Evolutionary conservation across 768 basidiomycete genomes (phyloP).

Genomic region (Rhodotorula graminis): DNA sequence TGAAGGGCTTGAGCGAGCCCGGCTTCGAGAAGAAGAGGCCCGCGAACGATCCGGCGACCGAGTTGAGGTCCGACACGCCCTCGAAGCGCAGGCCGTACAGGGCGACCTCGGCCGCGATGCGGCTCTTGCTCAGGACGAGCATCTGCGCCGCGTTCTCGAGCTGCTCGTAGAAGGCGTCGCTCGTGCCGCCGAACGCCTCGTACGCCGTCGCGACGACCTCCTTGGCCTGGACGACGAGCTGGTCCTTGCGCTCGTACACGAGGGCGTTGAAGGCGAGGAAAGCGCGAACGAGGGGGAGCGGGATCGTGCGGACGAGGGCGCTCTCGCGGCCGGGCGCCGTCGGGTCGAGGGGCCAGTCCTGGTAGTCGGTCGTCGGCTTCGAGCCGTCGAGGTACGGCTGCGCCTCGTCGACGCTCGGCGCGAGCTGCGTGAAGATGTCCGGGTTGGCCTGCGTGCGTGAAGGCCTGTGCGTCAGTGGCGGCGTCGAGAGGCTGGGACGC

Average conservation of each 20-base stretch:
- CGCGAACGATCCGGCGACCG: constrained; percentile 8
- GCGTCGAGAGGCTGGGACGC: background rate
- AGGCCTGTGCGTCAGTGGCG: background rate
- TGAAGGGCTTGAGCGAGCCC: constrained; percentile 6
- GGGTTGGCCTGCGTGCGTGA: constrained; percentile 6
- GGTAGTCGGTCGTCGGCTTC: background rate
- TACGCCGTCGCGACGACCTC: background rate
- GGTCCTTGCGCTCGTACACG: constrained; percentile 25
- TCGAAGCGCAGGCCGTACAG: constrained; percentile 14
- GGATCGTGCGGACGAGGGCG: constrained; percentile 9
- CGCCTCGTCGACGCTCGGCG: background rate
- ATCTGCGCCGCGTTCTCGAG: background rate
- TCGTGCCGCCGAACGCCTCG: background rate
- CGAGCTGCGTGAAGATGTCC: background rate
- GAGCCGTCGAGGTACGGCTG: background rate
- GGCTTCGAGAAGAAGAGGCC: constrained; percentile 15
- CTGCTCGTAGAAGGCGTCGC: background rate
- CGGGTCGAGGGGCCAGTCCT: background rate
- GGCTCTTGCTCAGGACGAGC: constrained; percentile 2
- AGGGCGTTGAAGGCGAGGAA: constrained; percentile 25
- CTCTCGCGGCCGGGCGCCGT: too few relatives aligned
- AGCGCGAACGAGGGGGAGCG: constrained; percentile 21
- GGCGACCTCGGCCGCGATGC: constrained; percentile 13
- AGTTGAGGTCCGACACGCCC: constrained; percentile 19
- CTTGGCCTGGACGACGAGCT: background rate